Evolutionary conservation across 2,329 filamentous ascomycete species (phyloP).

Genomic region (Rutstroemia sp.): DNA sequence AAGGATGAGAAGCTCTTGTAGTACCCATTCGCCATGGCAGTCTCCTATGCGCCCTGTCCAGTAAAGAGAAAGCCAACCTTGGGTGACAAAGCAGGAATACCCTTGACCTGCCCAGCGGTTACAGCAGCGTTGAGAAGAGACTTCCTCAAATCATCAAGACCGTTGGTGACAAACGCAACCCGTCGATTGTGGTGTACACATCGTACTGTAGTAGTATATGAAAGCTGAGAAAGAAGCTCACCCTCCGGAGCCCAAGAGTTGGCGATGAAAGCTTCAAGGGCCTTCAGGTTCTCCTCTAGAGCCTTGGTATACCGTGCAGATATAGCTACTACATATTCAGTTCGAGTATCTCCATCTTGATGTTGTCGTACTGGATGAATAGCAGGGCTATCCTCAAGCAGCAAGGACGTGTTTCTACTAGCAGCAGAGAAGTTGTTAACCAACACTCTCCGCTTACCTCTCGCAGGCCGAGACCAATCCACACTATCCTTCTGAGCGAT

Average conservation of each 20-base stretch:
- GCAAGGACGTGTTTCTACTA: slow-evolving; percentile 12
- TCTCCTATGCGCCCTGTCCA: not conserved
- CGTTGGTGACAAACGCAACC: not conserved
- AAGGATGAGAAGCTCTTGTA: not conserved
- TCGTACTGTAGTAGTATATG: slow-evolving; percentile 3
- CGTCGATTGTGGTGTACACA: not conserved
- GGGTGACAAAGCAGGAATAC: not conserved
- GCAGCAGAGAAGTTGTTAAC: slow-evolving; percentile 41
- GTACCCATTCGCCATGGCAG: not conserved
- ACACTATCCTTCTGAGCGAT: slow-evolving; percentile 20
- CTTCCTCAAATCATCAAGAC: not conserved
- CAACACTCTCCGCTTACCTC: not conserved
- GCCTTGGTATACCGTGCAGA: not conserved
- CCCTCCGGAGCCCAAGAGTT: not conserved
- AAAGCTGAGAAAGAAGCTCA: not conserved
- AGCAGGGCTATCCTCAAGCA: slow-evolving; percentile 9
- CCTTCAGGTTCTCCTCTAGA: not conserved
- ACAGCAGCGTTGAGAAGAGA: not conserved
- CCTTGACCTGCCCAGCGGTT: not conserved
- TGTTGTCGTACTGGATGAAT: not conserved
- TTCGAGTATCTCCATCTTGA: not conserved
- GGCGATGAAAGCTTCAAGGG: too few species aligned
- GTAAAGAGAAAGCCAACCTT: not conserved
- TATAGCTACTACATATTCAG: not conserved
- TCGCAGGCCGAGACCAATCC: not conserved